These are phyloP conservation scores for Geranomyces michiganensis DNA, from an alignment of 192 early-diverging fungal species.

Conservation along the genomic window DNA sequence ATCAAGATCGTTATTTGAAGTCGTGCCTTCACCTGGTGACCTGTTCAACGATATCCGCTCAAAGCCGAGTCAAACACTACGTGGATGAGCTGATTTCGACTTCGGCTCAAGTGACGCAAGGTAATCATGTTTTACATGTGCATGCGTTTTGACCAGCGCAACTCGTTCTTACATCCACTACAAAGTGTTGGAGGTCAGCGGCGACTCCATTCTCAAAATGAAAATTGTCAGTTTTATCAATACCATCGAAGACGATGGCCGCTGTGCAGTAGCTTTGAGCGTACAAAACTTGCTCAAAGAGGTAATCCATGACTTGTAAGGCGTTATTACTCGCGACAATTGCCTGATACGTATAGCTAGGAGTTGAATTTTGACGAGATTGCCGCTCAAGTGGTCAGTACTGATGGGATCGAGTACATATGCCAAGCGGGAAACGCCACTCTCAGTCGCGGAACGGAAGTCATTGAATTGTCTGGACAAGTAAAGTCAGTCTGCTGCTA, in stretches of 20 bases:
- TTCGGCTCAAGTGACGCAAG: background rate
- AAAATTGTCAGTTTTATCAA: slow-evolving; percentile 60
- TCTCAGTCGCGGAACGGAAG: background rate
- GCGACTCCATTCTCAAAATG: slow-evolving; percentile 46
- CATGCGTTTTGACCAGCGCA: background rate
- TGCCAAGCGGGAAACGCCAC: slow-evolving; percentile 42
- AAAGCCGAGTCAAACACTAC: slow-evolving; percentile 1
- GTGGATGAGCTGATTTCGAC: slow-evolving; percentile 8
- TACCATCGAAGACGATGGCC: slow-evolving; percentile 58
- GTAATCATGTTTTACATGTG: background rate
- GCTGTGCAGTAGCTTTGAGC: slow-evolving; percentile 52
- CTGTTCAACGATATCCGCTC: background rate
- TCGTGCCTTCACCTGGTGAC: slow-evolving; percentile 25
- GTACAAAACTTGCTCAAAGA: slow-evolving; percentile 63
- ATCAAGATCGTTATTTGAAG: slow-evolving; percentile 4
- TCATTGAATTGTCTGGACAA: slow-evolving; percentile 15
- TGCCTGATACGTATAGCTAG: slow-evolving; percentile 28
- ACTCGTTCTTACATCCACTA: background rate
- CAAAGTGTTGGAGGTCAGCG: background rate
- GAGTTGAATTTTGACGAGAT: slow-evolving; percentile 28
- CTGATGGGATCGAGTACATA: slow-evolving; percentile 43
- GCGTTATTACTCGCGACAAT: background rate
- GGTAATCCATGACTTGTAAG: slow-evolving; percentile 35
- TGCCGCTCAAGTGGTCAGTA: slow-evolving; percentile 24
- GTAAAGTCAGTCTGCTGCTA: background rate